Percentiles rank a stretch among this genome's conserved stretches.
Conservation (phyloP, 2,329 filamentous ascomycete genomes). For the Penicillium palitans region DNA sequence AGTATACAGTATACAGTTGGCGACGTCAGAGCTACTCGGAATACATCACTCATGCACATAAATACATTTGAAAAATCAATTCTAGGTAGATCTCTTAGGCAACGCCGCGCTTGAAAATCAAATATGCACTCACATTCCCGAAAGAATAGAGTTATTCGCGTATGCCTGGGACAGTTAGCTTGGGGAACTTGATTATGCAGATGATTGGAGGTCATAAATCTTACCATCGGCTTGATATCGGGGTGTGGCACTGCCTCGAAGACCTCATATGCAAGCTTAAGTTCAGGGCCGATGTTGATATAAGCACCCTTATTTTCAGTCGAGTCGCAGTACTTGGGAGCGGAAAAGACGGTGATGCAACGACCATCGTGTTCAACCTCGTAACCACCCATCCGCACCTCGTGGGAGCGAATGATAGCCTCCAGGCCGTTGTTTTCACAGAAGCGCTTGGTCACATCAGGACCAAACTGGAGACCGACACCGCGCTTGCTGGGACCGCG, state of each 20-base stretch:
- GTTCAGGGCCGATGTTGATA: conserved; percentile 91
- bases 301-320: conserved; percentile 98
- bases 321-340: conserved; percentile 94
- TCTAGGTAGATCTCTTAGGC: conserved; percentile 25
- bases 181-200: conserved; percentile 2
- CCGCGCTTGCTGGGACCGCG: conserved; percentile 94
- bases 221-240: conserved; percentile 84
- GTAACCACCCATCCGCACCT: conserved; percentile 99
- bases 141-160: conserved; percentile 78
- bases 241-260: conserved; percentile 98
- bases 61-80: conserved; percentile 18
- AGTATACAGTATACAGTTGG: conserved; percentile 1
- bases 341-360: conserved; percentile 98
- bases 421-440: conserved; percentile 94
- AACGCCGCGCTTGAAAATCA: conserved; percentile 29
- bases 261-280: conserved; percentile 87
- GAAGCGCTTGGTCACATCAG: conserved; percentile 93
- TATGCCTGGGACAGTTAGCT: conserved; percentile 62
- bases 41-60: conserved; percentile 14
- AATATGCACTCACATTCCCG: conserved; percentile 58
- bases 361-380: conserved; percentile 94
- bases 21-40: conserved; percentile 9
- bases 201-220: conserved; percentile 12
- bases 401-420: conserved; percentile 94
- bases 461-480: conserved; percentile 94